Base-by-base conservation (phyloP, 805 yeast species). In the Barnettozyma botsteinii region DNA sequence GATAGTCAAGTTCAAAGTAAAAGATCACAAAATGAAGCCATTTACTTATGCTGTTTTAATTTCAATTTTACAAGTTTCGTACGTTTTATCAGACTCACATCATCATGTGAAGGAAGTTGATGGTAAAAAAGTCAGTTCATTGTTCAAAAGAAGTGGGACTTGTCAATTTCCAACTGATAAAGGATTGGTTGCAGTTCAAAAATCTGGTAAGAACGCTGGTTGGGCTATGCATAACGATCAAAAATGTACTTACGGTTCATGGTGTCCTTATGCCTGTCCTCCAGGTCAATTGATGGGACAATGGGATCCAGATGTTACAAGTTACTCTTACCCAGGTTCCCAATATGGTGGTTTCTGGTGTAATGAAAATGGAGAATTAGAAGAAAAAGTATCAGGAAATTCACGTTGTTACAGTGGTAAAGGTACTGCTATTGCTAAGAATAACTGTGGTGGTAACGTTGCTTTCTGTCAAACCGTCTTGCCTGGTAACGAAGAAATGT, bases 401-500 rank as follows among this genome's bases (percentile, higher is more conserved):
- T 76, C 63, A 28, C 81, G 77, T 65, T 87, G 96, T 64, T 73
- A 73, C 47, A 79, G 81, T 41, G 96, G 96, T 41, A 74, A 76
- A 48, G 91, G 86, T 26, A 76, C 91, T 14, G 79, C 85, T n/a
- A 52, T 60, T 24, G 84, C 75, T 19, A 54, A 67, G 41, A 85
- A 85, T 67, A 52, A 59, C 10, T 79, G 82, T 14, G 69, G 69
- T 31, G 45, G 64, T 5, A 66, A 73, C 43, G 88, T 86, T 48
- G 89, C 96, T 7, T 78, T 87, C 62, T 87, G 96, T 61, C 96
- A 88, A 66, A 87, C 96, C 8, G 95, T 88, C 7, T 70, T 88
- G 42, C 96, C 96, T 19, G 96, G 96, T 50, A 85, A 86, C 61
- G 96, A 87, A 66, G 95, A 87, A 51, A 87, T 87, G 96, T 69